phyloP scores from a whole-genome alignment of 495 filamentous ascomycete species.

The Physcia stellaris region DNA sequence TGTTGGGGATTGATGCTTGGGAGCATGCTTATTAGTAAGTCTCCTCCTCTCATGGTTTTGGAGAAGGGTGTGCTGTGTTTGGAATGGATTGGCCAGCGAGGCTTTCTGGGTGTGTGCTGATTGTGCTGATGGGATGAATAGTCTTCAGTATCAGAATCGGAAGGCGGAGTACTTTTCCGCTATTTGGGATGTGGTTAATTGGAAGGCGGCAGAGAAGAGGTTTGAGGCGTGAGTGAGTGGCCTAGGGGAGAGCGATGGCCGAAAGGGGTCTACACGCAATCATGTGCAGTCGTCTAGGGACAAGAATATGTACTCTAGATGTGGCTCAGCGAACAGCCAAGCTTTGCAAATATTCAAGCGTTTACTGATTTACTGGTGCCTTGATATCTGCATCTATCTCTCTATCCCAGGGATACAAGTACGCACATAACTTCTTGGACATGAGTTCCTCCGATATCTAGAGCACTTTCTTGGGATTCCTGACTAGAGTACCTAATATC shows the following conservation, averaged over 20 bases:
- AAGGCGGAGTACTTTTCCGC: slow-evolving; percentile 97
- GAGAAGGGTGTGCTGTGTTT: too few species aligned
- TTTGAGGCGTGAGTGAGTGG: slow-evolving; percentile 31
- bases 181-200: slow-evolving; percentile 97
- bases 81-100: too few species aligned
- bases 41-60: background rate
- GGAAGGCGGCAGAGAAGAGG: slow-evolving; percentile 84
- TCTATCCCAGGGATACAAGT: too few species aligned
- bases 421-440: too few species aligned
- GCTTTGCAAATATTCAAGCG: too few species aligned
- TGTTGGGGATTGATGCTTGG: slow-evolving; percentile 96
- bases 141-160: slow-evolving; percentile 93
- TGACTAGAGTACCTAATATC: background rate
- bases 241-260: too few species aligned
- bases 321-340: too few species aligned
- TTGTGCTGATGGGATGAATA: slow-evolving; percentile 19
- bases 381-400: too few species aligned
- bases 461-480: background rate
- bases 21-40: slow-evolving; percentile 73
- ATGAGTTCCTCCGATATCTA: background rate
- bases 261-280: too few species aligned
- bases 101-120: slow-evolving; percentile 5
- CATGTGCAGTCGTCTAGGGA: too few species aligned
- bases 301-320: too few species aligned
- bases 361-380: too few species aligned